A percentile compares a stretch with the other conserved stretches of the same genome.
Evolutionary conservation across 1,284 basidiomycete species (phyloP).

Genomic region (Ceratobasidium sp.): DNA sequence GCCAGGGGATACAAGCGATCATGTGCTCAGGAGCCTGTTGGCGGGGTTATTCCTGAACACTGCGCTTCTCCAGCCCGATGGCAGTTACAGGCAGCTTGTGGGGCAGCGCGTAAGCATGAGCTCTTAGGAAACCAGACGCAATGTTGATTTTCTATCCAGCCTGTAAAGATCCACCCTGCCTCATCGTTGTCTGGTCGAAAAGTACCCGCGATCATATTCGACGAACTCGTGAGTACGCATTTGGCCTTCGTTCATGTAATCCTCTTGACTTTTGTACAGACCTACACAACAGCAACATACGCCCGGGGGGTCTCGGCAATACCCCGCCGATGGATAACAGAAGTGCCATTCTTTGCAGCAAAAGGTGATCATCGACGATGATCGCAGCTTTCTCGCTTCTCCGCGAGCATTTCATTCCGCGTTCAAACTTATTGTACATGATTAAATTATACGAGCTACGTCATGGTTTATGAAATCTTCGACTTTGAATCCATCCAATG

Average conservation of each 20-base stretch:
- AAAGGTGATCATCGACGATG: conserved; percentile 2
- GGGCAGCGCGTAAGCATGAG: conserved; percentile 69
- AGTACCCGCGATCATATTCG: conserved; percentile 84
- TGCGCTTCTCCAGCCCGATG: conserved; percentile 83
- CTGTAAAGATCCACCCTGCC: conserved; percentile 88
- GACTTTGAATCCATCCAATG: conserved; percentile 65
- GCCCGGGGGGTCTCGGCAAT: conserved; percentile 86
- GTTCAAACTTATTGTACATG: conserved; percentile 16
- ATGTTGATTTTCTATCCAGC: conserved; percentile 52
- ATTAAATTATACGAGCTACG: conserved; percentile 56
- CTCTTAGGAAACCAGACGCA: background rate
- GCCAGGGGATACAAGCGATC: conserved; percentile 66
- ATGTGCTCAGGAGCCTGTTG: conserved; percentile 70
- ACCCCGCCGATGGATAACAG: conserved; percentile 62
- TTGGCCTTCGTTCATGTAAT: background rate
- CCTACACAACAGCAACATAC: conserved; percentile 85
- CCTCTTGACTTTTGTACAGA: conserved; percentile 53
- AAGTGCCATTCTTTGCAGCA: conserved; percentile 48
- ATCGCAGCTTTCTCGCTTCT: too few species aligned
- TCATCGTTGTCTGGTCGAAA: conserved; percentile 82
- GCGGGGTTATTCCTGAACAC: conserved; percentile 82
- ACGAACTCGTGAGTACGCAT: conserved; percentile 76
- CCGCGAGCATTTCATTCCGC: conserved; percentile 14
- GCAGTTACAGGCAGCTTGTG: conserved; percentile 81
- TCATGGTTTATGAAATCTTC: conserved; percentile 67